phyloP scores from a whole-genome alignment of 2,329 filamentous ascomycete genomes.

The Chaetomium globosum region DNA sequence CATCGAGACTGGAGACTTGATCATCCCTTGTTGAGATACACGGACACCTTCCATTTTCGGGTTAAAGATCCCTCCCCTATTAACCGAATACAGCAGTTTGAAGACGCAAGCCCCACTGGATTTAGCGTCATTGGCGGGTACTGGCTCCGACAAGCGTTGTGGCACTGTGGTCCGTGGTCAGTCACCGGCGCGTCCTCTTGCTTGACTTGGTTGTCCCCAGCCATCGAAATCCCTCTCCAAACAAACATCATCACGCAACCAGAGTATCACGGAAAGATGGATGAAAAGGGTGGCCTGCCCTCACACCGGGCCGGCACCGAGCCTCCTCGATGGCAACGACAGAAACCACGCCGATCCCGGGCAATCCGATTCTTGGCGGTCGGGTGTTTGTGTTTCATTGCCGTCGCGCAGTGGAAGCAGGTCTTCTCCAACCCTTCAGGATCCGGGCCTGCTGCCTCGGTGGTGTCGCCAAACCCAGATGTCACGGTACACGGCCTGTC shows the following conservation, averaged over 20 bases:
- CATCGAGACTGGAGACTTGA: neutral
- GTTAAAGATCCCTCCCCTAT: neutral
- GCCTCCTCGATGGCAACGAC: constrained; percentile 38
- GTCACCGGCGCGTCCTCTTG: neutral
- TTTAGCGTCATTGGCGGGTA: constrained; percentile 13
- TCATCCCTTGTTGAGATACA: neutral
- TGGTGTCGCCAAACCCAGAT: constrained; percentile 28
- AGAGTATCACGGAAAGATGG: constrained; percentile 23
- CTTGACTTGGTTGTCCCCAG: neutral
- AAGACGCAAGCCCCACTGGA: neutral
- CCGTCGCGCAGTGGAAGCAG: constrained; percentile 50
- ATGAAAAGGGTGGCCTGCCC: constrained; percentile 50
- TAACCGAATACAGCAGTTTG: neutral
- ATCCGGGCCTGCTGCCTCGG: constrained; percentile 3
- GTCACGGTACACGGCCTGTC: constrained; percentile 49
- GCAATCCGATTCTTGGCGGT: constrained; percentile 49
- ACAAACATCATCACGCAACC: neutral
- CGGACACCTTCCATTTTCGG: constrained; percentile 13
- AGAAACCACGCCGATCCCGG: constrained; percentile 48
- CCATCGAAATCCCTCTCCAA: neutral
- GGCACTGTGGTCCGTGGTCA: neutral
- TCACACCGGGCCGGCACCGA: constrained; percentile 47
- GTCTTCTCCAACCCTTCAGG: constrained; percentile 32
- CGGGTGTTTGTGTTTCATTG: constrained; percentile 54
- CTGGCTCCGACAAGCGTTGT: neutral